Conservation (phyloP, 306 rosid species). For the Fagus crenata region DNA sequence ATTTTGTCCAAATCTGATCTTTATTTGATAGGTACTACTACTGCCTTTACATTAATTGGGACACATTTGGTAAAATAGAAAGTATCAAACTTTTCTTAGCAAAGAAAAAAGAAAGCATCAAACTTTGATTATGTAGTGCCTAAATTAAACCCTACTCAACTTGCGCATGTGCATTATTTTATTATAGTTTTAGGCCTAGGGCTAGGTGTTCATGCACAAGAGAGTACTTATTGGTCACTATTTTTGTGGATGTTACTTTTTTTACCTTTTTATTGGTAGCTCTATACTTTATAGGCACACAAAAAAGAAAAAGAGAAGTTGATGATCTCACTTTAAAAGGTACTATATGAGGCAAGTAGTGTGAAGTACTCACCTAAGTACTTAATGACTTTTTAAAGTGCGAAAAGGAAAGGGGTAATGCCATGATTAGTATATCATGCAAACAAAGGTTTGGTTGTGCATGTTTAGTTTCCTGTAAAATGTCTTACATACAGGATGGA, state of each 20-base stretch:
- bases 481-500: neutral
- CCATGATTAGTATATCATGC: conserved; percentile 1
- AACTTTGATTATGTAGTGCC: too few relatives aligned
- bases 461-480: neutral
- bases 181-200: neutral
- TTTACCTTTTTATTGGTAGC: neutral
- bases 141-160: too few relatives aligned
- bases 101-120: too few relatives aligned
- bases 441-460: neutral
- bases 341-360: neutral
- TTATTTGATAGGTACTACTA: neutral
- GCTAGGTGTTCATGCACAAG: neutral
- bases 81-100: too few relatives aligned
- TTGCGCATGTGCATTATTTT: neutral
- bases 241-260: neutral
- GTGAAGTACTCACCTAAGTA: neutral
- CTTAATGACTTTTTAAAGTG: neutral
- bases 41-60: neutral
- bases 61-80: neutral
- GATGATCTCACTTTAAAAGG: neutral
- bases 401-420: neutral
- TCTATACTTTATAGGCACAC: neutral
- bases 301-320: neutral
- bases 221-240: neutral
- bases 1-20: neutral